Conservation (phyloP, 2,329 filamentous ascomycete species). For the Aureobasidium melanogenum region DNA sequence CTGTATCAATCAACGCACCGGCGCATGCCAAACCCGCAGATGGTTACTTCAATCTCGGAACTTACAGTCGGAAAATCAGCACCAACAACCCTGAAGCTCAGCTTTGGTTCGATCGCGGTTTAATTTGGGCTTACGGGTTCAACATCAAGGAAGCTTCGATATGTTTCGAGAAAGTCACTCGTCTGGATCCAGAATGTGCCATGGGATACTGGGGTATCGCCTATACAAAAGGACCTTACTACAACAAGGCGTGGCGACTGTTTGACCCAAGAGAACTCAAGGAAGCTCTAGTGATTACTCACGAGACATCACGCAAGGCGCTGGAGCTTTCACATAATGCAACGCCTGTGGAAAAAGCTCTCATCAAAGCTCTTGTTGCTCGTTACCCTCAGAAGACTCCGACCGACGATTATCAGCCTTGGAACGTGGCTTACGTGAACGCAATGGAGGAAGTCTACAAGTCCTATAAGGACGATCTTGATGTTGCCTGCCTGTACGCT, state of each 20-base stretch:
- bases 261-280: conserved; percentile 56
- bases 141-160: conserved; percentile 62
- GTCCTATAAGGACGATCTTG: conserved; percentile 47
- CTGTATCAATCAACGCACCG: background rate
- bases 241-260: conserved; percentile 69
- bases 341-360: conserved; percentile 49
- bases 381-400: conserved; percentile 44
- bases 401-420: conserved; percentile 26
- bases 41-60: conserved; percentile 49
- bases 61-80: conserved; percentile 46
- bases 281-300: conserved; percentile 40
- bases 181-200: conserved; percentile 45
- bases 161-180: conserved; percentile 56
- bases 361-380: conserved; percentile 53
- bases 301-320: conserved; percentile 39
- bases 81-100: conserved; percentile 47
- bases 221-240: conserved; percentile 65
- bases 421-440: conserved; percentile 53
- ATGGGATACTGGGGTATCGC: conserved; percentile 65
- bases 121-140: conserved; percentile 68
- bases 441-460: conserved; percentile 51
- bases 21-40: background rate
- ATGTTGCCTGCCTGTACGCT: conserved; percentile 54
- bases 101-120: conserved; percentile 61
- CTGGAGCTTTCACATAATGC: conserved; percentile 28